Percentiles rank a stretch among this genome's conserved stretches.
These are phyloP conservation scores for Acanthamoeba sp. DNA, from an alignment of 208 protist species.

Conservation along the genomic window DNA sequence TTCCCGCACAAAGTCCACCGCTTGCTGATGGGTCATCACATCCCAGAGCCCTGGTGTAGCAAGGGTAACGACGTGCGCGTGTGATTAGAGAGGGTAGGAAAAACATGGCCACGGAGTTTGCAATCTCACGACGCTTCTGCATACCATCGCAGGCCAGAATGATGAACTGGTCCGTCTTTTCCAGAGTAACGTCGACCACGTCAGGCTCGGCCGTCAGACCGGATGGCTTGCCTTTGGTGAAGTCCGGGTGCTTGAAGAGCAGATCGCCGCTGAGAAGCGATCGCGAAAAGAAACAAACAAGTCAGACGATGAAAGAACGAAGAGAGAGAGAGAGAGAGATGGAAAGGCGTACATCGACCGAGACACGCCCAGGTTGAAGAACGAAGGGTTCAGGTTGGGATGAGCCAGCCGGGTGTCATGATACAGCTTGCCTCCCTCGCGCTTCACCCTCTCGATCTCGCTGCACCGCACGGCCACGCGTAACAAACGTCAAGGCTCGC, in stretches of 20 bases:
- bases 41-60: constrained; percentile 55
- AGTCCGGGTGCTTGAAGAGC: constrained; percentile 36
- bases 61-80: too few species aligned
- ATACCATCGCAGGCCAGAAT: constrained; percentile 25
- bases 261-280: not conserved
- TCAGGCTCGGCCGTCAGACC: constrained; percentile 17
- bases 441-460: constrained; percentile 15
- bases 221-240: constrained; percentile 57
- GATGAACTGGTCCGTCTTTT: constrained; percentile 18
- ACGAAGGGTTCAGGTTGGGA: constrained; percentile 42
- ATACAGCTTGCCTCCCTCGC: constrained; percentile 1
- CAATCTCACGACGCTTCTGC: too few species aligned
- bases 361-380: constrained; percentile 51
- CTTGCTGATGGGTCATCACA: constrained; percentile 30
- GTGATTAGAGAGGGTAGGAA: too few species aligned
- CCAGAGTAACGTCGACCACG: not conserved
- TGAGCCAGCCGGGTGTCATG: constrained; percentile 29
- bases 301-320: not conserved
- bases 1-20: not conserved
- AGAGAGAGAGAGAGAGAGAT: not conserved
- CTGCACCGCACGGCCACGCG: not conserved
- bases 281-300: too few species aligned
- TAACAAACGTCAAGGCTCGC: too few species aligned
- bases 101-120: too few species aligned
- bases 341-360: constrained; percentile 34